A percentile compares a stretch with the other conserved stretches of the same genome.
These are phyloP conservation scores for Huntiella bhutanensis DNA, from an alignment of 2,329 filamentous ascomycete species.

Conservation along the genomic window DNA sequence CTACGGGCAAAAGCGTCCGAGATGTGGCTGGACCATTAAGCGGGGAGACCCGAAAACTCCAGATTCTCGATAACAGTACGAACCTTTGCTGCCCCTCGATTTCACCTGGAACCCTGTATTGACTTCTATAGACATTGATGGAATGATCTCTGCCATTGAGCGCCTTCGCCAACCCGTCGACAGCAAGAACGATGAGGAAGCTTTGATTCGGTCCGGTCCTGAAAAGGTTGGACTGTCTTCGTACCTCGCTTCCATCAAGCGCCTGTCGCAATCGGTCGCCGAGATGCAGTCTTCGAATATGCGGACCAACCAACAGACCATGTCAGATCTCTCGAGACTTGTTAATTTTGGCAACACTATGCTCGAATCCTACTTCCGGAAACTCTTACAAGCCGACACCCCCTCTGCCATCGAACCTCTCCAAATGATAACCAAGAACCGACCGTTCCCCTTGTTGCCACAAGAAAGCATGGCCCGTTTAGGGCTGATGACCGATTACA, in stretches of 20 bases:
- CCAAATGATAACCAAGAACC: conserved; percentile 80
- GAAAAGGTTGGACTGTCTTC: conserved; percentile 63
- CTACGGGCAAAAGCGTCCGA: conserved; percentile 74
- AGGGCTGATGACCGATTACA: conserved; percentile 58
- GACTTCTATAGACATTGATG: conserved; percentile 51
- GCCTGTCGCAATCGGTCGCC: conserved; percentile 63
- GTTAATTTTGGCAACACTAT: conserved; percentile 64
- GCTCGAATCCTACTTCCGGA: conserved; percentile 68
- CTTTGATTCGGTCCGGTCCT: conserved; percentile 74
- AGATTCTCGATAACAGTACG: conserved; percentile 66
- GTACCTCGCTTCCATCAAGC: conserved; percentile 78
- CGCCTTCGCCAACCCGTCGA: conserved; percentile 78
- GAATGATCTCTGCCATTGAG: conserved; percentile 71
- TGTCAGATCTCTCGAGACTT: conserved; percentile 58
- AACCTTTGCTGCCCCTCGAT: conserved; percentile 8
- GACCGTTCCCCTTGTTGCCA: conserved; percentile 62
- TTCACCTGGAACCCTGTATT: neutral
- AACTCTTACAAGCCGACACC: conserved; percentile 55
- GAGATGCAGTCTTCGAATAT: conserved; percentile 84
- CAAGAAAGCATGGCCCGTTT: conserved; percentile 59
- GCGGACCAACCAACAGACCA: conserved; percentile 76
- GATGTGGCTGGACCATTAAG: conserved; percentile 86
- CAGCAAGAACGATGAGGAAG: conserved; percentile 78
- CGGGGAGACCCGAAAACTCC: conserved; percentile 75
- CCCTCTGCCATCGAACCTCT: conserved; percentile 70